Conservation (phyloP, 371 early-diverging fungal genomes). For the Mortierella sp. region DNA sequence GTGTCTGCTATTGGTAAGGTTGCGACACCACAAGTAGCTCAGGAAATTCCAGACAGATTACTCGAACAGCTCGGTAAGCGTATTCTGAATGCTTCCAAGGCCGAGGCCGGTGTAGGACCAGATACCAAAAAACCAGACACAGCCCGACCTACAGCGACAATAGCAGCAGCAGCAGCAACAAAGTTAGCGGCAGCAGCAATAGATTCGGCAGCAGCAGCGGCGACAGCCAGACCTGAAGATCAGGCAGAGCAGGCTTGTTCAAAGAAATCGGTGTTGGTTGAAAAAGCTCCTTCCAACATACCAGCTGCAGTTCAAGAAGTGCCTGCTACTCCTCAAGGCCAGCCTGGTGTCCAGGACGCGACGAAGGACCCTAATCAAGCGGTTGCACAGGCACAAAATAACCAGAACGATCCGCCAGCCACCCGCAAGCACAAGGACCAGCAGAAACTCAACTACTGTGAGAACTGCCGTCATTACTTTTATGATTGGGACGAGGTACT, state of each 20-base stretch:
- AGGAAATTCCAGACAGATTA: conserved; percentile 12
- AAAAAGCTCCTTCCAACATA: background rate
- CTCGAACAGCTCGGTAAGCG: conserved; percentile 44
- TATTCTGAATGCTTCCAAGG: conserved; percentile 22
- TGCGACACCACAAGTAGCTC: background rate
- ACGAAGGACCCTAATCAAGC: background rate
- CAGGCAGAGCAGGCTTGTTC: too few relatives aligned
- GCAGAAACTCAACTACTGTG: conserved; percentile 32
- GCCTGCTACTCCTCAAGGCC: background rate
- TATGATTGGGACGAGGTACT: conserved; percentile 26
- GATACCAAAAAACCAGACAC: conserved; percentile 16
- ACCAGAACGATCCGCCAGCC: background rate
- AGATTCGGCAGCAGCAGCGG: too few relatives aligned
- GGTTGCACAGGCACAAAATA: background rate
- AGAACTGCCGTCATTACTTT: conserved; percentile 31
- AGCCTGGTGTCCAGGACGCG: background rate
- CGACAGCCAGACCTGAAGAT: too few relatives aligned
- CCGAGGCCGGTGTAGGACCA: conserved; percentile 8
- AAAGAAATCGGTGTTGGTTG: too few relatives aligned
- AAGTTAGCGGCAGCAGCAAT: background rate
- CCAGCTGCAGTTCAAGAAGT: background rate
- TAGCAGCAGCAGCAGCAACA: too few relatives aligned
- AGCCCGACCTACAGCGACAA: conserved; percentile 7
- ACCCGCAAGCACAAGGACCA: conserved; percentile 4
- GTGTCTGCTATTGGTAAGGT: conserved; percentile 11